Evolutionary conservation across 148 eudicot species (phyloP).

Genomic region (Fallopia convolvulus): DNA sequence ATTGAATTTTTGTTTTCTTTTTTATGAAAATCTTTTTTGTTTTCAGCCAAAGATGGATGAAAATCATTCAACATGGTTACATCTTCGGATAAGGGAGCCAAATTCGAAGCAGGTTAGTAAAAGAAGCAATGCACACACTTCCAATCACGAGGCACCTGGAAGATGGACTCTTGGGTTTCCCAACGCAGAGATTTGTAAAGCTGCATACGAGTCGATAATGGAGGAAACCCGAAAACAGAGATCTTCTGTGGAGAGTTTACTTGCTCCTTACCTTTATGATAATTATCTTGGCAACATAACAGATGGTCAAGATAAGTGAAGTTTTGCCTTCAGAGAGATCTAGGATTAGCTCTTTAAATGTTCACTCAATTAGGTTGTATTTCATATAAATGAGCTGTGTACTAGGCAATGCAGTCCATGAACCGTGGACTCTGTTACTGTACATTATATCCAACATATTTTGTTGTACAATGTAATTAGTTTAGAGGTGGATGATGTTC

Average conservation of each 20-base stretch:
- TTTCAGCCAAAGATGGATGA: slow-evolving; percentile 42
- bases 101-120: slow-evolving; percentile 21
- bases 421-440: not conserved
- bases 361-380: slow-evolving; percentile 1
- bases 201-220: slow-evolving; percentile 29
- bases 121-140: slow-evolving; percentile 15
- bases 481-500: not conserved
- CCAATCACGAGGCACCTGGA: slow-evolving; percentile 23
- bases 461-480: not conserved
- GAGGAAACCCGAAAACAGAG: slow-evolving; percentile 46
- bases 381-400: not conserved
- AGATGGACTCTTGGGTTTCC: slow-evolving; percentile 53
- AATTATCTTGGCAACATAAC: slow-evolving; percentile 17
- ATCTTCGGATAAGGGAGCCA: slow-evolving; percentile 35
- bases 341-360: slow-evolving; percentile 5
- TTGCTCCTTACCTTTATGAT: slow-evolving; percentile 35
- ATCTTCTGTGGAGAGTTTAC: slow-evolving; percentile 32
- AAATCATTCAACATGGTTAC: slow-evolving; percentile 37
- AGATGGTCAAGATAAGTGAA: slow-evolving; percentile 27
- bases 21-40: too few species aligned
- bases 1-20: too few species aligned
- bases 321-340: not conserved
- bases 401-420: not conserved
- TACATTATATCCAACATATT: not conserved
- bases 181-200: slow-evolving; percentile 31